These are phyloP conservation scores for Pseudotsuga menziesii DNA, from an alignment of 75 land plant species.

Conservation along the genomic window DNA sequence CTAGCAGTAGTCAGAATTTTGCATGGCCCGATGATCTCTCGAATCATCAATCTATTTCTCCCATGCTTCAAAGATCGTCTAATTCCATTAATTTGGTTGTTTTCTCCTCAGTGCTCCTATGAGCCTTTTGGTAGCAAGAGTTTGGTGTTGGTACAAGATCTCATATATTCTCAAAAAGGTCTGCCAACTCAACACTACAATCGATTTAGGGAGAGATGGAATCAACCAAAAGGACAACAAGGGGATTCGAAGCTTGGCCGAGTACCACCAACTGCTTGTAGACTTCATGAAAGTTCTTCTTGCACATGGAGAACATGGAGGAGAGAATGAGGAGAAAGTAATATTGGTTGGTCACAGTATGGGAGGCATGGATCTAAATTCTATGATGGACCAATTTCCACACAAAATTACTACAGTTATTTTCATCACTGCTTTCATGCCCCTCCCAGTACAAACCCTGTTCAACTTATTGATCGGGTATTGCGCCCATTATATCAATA, in stretches of 20 bases:
- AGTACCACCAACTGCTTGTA: slow-evolving; percentile 59
- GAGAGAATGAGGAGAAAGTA: neutral
- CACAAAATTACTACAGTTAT: too few species aligned
- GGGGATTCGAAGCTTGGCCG: slow-evolving; percentile 33
- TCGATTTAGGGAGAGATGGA: slow-evolving; percentile 55
- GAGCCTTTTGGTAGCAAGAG: too few species aligned
- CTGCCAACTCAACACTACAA: slow-evolving; percentile 47
- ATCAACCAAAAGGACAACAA: slow-evolving; percentile 43
- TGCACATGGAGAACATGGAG: too few species aligned
- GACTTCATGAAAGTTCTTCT: slow-evolving; percentile 47
- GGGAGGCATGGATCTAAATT: slow-evolving; percentile 22
- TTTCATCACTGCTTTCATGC: slow-evolving; percentile 40
- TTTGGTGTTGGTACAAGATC: slow-evolving; percentile 76
- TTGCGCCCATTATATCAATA: too few species aligned
- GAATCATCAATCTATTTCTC: too few species aligned
- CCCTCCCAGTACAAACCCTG: too few species aligned
- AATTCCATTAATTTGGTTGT: too few species aligned
- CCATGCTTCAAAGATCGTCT: too few species aligned
- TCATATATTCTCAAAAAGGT: slow-evolving; percentile 37
- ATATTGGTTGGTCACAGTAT: slow-evolving; percentile 49
- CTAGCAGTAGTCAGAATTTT: too few species aligned
- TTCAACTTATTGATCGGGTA: too few species aligned
- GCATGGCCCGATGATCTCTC: too few species aligned
- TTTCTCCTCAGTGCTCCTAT: too few species aligned
- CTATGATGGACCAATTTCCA: slow-evolving; percentile 29